Conservation (phyloP, 495 filamentous ascomycete genomes). For the Penicillium pulvis region DNA sequence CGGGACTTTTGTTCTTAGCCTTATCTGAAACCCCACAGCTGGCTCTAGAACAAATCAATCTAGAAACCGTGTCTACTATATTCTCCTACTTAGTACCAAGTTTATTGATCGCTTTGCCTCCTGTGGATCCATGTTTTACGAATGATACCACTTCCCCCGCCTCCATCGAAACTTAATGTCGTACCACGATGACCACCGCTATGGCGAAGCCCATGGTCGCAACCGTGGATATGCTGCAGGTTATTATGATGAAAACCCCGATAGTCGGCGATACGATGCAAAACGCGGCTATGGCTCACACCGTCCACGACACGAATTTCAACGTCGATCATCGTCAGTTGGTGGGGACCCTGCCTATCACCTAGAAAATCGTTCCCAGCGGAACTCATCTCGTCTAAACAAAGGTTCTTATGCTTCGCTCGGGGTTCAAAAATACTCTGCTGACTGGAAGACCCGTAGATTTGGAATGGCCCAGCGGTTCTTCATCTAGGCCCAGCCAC, state of each 20-base stretch:
- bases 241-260: conserved; percentile 11
- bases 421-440: neutral
- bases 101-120: neutral
- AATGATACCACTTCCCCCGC: neutral
- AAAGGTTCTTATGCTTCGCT: conserved; percentile 1
- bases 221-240: conserved; percentile 10
- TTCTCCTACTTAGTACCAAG: neutral
- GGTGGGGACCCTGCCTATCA: conserved; percentile 6
- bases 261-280: neutral
- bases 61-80: neutral
- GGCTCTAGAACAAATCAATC: neutral
- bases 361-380: conserved; percentile 4
- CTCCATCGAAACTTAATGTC: neutral
- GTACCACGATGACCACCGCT: neutral
- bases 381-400: conserved; percentile 1
- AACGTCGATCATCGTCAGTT: conserved; percentile 13
- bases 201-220: neutral
- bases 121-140: neutral
- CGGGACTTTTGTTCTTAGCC: neutral
- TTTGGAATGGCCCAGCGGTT: conserved; percentile 1
- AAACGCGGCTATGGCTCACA: conserved; percentile 9
- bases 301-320: conserved; percentile 13
- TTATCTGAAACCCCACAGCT: neutral
- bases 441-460: conserved; percentile 4
- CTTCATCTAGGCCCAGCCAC: conserved; percentile 5